Percentiles rank a stretch among this genome's conserved stretches.
phyloP scores from a whole-genome alignment of 108 stramenopile genomes.

The Cylindrotheca closterium region DNA sequence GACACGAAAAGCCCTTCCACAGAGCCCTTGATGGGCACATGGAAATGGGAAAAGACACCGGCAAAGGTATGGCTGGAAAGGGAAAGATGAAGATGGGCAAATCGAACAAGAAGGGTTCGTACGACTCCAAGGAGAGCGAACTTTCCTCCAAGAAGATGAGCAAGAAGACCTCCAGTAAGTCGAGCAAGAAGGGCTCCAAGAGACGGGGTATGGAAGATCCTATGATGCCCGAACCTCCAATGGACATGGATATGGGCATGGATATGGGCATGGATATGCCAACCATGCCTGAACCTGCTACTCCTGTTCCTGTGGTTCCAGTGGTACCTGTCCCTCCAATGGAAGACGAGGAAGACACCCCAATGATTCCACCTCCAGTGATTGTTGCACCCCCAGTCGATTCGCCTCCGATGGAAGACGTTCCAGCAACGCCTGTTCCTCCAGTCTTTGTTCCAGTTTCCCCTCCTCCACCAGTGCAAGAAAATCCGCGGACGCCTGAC shows the following conservation, averaged over 20 bases:
- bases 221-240: too few species aligned
- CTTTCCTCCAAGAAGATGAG: background rate
- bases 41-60: background rate
- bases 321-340: background rate
- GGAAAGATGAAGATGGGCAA: constrained; percentile 4
- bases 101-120: background rate
- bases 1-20: background rate
- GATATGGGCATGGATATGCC: constrained; percentile 5
- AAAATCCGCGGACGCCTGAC: background rate
- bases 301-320: constrained; percentile 3
- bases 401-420: too few species aligned
- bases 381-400: too few species aligned
- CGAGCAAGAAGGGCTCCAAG: background rate
- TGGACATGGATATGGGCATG: constrained; percentile 12
- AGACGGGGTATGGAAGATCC: too few species aligned
- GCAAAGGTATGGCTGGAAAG: background rate
- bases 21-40: too few species aligned
- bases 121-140: constrained; percentile 7
- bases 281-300: background rate
- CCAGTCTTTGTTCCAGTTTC: too few species aligned
- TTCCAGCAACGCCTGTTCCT: constrained; percentile 7
- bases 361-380: background rate
- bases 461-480: too few species aligned
- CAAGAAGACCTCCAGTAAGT: background rate
- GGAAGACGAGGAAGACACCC: background rate